These are phyloP conservation scores for Erythrobasidium yunnanense DNA, from an alignment of 768 basidiomycete genomes.

Conservation along the genomic window DNA sequence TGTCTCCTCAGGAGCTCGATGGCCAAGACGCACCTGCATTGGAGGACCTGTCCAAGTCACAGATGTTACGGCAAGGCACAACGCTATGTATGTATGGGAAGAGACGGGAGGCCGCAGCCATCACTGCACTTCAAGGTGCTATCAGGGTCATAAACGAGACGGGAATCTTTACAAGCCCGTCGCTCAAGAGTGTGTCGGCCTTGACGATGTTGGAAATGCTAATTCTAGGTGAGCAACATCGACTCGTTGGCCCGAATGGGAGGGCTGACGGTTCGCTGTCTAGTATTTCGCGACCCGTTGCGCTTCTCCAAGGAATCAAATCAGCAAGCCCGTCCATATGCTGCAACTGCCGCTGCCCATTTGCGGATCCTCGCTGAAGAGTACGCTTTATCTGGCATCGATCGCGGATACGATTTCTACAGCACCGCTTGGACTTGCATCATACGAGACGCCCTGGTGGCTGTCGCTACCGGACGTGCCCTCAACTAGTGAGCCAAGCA, in stretches of 20 bases:
- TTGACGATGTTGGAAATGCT: slow-evolving; percentile 9
- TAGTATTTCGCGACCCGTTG: slow-evolving; percentile 1
- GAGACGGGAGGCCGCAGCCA: neutral
- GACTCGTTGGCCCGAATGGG: neutral
- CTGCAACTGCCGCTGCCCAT: slow-evolving; percentile 9
- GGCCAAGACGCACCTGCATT: neutral
- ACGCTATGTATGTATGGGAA: slow-evolving; percentile 10
- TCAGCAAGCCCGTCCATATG: neutral
- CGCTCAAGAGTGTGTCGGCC: neutral
- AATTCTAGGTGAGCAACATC: neutral
- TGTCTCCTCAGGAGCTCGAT: neutral
- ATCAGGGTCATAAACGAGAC: slow-evolving; percentile 1
- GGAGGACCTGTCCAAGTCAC: neutral
- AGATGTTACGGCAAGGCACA: slow-evolving; percentile 4
- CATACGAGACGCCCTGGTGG: slow-evolving; percentile 5
- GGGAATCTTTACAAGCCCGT: slow-evolving; percentile 1
- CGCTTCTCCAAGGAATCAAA: neutral
- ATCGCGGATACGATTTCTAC: neutral
- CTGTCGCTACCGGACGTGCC: slow-evolving; percentile 5
- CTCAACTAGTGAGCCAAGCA: slow-evolving; percentile 1
- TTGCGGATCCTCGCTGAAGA: slow-evolving; percentile 14
- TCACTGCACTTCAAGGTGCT: neutral
- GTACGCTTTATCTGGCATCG: neutral
- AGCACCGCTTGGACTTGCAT: slow-evolving; percentile 15
- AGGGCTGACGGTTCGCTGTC: no score